Evolutionary conservation across 2,329 filamentous ascomycete genomes (phyloP), one percentile per base, ranked within the genome.

Genomic region (Fusarium sp.): DNA sequence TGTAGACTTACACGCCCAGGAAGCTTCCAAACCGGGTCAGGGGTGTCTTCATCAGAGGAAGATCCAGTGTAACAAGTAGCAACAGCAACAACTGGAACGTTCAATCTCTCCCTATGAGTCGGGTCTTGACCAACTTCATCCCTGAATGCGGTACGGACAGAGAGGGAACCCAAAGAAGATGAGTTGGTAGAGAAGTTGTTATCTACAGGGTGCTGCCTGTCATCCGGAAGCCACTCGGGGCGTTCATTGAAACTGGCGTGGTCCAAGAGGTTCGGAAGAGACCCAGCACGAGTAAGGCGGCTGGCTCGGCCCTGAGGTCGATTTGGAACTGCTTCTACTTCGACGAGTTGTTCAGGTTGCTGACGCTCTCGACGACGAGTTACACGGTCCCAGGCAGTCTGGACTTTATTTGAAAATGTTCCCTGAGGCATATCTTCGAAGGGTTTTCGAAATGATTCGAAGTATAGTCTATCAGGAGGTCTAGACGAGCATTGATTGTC

Each of bases 1-100:
- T 27, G 11, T 9, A 14, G 3, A 62, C 65, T 63, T 45, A 69
- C 65, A 20, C n/a, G 35, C 6, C 56, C 49, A 4, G 52, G 56
- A 8, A 69, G 15, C 7, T 25, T 23, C 47, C 49, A 69, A 22
- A 22, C 44, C 4, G 20, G 56, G 15, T 19, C 10, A 2, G 4
- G 6, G 6, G 9, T 7, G 1, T 20, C 33, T 13, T 39, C 40
- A 6, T 20, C 6, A 3, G 13, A 3, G 2, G 50, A 25, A 9
- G 25, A 37, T 4, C 4, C n/a, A 30, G 43, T 27, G 2, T 23
- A 10, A 7, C 32, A 39, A 14, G 35, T 35, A 30, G 35, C 41
- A 45, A 46, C 39, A 14, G 15, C 17, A 35, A 41, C 19, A 4
- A 41, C 10, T 2, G 30, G 58, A 17, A 53, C 30, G 7, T 44